These are phyloP conservation scores for Cyberlindnera misumaiensis DNA, from an alignment of 805 yeast genomes.

Conservation along the genomic window DNA sequence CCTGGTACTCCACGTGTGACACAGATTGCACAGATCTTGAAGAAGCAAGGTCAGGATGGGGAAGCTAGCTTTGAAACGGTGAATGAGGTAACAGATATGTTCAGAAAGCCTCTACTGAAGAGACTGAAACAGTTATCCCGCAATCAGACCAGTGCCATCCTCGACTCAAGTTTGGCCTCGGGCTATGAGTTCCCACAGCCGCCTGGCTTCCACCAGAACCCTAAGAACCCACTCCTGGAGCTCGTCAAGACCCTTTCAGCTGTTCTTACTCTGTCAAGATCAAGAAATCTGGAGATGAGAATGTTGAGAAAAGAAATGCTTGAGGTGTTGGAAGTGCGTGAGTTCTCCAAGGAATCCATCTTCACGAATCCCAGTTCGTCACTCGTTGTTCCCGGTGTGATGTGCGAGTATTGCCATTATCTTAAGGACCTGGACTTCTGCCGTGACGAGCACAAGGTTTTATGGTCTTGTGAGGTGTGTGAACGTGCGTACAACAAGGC, in stretches of 20 bases:
- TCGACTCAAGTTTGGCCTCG: constrained; percentile 53
- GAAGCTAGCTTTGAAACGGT: constrained; percentile 23
- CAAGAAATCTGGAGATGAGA: constrained; percentile 65
- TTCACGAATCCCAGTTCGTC: constrained; percentile 73
- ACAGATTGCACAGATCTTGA: constrained; percentile 52
- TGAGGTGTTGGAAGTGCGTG: constrained; percentile 69
- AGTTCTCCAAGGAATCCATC: constrained; percentile 69
- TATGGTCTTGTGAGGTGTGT: constrained; percentile 65
- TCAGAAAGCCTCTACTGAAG: constrained; percentile 58
- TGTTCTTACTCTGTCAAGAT: constrained; percentile 58
- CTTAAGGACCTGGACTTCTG: constrained; percentile 79
- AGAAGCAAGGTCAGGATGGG: constrained; percentile 26
- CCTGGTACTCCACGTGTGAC: constrained; percentile 56
- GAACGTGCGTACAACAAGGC: constrained; percentile 55
- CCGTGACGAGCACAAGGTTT: constrained; percentile 43
- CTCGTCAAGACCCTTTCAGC: constrained; percentile 71
- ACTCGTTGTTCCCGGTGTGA: constrained; percentile 55
- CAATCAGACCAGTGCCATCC: constrained; percentile 65
- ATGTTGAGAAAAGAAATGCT: constrained; percentile 69
- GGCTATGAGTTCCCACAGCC: constrained; percentile 70
- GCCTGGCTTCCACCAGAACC: constrained; percentile 61
- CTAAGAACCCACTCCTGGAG: constrained; percentile 71
- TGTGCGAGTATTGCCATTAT: constrained; percentile 75
- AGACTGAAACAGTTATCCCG: constrained; percentile 60
- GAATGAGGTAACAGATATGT: constrained; percentile 42